Evolutionary conservation across 352 stramenopile genomes (phyloP).

Genomic region (Globisporangium yorkense): DNA sequence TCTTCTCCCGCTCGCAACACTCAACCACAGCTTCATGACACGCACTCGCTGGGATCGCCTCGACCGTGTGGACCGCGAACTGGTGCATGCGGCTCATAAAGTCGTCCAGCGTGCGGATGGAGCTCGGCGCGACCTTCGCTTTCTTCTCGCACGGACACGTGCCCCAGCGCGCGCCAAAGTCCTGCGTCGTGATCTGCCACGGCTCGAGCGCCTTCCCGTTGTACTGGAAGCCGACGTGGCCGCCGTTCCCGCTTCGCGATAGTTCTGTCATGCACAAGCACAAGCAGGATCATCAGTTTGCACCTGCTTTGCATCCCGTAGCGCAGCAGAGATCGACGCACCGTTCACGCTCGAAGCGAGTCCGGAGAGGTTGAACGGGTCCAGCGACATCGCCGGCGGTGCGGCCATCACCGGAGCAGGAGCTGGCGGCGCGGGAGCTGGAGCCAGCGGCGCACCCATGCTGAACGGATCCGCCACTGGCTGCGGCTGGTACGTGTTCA

Average conservation of each 20-base stretch:
- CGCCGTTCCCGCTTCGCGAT: constrained; percentile 19
- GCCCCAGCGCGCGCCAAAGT: constrained; percentile 83
- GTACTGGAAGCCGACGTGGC: constrained; percentile 58
- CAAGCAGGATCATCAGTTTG: not conserved
- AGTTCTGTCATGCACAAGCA: constrained; percentile 20
- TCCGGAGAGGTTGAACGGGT: constrained; percentile 74
- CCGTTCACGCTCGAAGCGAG: constrained; percentile 64
- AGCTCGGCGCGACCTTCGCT: constrained; percentile 74
- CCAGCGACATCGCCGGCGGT: constrained; percentile 26
- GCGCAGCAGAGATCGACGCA: constrained; percentile 15
- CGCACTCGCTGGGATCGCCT: constrained; percentile 82
- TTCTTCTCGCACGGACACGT: constrained; percentile 82
- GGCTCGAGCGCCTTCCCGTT: constrained; percentile 72
- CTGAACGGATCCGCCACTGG: constrained; percentile 55
- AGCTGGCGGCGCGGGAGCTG: constrained; percentile 11
- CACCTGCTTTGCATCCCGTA: not conserved
- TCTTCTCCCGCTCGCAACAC: not conserved
- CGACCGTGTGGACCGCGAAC: constrained; percentile 78
- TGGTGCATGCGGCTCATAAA: constrained; percentile 77
- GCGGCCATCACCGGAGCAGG: constrained; percentile 17
- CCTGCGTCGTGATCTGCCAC: constrained; percentile 84
- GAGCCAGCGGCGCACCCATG: constrained; percentile 31
- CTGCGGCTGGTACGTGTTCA: constrained; percentile 20
- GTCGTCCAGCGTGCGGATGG: constrained; percentile 75
- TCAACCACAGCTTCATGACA: constrained; percentile 10